phyloP scores from a whole-genome alignment of 148 eudicot genomes.

The Gaultheria prostrata region DNA sequence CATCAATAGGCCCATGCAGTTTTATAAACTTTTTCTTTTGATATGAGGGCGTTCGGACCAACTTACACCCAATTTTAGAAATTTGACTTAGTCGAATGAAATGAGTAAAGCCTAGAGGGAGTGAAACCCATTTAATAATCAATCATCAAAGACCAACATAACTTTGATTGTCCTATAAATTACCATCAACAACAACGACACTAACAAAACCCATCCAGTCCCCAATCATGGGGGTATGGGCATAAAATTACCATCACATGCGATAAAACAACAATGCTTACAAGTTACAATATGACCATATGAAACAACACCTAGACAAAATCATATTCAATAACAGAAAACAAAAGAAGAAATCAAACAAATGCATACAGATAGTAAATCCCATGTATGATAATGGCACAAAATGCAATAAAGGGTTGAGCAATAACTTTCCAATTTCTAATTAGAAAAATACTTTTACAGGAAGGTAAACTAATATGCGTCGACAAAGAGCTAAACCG shows the following conservation, averaged over 20 bases:
- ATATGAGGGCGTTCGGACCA: too few species aligned
- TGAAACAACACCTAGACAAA: background rate
- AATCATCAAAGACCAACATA: constrained; percentile 9
- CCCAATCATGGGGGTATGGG: too few species aligned
- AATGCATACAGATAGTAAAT: background rate
- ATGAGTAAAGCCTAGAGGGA: background rate
- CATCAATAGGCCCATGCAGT: too few species aligned
- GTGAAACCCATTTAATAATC: constrained; percentile 13
- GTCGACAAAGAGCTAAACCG: background rate
- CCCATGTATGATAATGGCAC: background rate
- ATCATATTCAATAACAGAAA: background rate
- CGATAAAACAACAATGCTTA: background rate
- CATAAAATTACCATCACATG: background rate
- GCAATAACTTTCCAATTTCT: background rate
- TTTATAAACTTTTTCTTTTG: too few species aligned
- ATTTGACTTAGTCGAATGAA: background rate
- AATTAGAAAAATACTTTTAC: background rate
- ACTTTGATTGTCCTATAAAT: background rate
- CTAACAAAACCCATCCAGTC: too few species aligned
- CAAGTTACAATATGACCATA: background rate
- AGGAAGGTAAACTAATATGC: background rate
- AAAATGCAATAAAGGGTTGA: background rate
- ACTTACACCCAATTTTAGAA: too few species aligned
- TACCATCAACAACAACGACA: too few species aligned
- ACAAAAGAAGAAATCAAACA: background rate